Evolutionary conservation across 2,329 filamentous ascomycete species (phyloP), one percentile per base, ranked within the genome.

Genomic region (Grosmannia clavigera): DNA sequence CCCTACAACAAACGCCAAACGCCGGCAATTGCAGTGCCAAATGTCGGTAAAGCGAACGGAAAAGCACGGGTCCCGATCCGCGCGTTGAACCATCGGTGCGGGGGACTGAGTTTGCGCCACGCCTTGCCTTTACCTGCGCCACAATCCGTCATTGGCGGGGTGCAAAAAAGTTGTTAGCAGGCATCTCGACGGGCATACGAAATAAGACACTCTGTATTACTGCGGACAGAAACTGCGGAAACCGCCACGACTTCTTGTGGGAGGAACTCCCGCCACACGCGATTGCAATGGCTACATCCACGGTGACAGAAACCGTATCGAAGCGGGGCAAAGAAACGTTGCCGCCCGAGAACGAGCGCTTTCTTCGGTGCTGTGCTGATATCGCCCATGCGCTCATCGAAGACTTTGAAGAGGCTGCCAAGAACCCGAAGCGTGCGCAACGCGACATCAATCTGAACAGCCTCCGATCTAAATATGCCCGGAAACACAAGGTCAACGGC

Each of bases 381-480:
- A 92, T 99, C 68, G 92, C 92, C 58, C 95, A 90, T 70, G 88
- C 87, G 59, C 81, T 99, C 55, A 96, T 99, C 67, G 90, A 96
- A 70, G 92, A 97, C 69, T 90, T 95, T 70, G 64, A 65, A 46
- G 92, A 97, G 73, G 81, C 88, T 33, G 81, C 86, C 65, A 85
- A 85, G 66, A 86, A 95, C 70, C 80, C 82, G 57, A 85, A 83
- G 55, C 85, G 84, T 63, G 81, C 87, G 0, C 85, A 84, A 69
- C 90, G 86, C 71, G 92, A 99, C 72, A 82, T 97, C 73, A 99
- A 99, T 71, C 81, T 99, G 67, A 99, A 99, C 74, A 81, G 84
- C 61, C 74, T 99, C 65, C 86, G 94, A 54, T 85, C 89, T 59
- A 92, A 92, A 70, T 84, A 96, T 63, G 83, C 94, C 54, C 95